Evolutionary conservation across 169 alveolate species (phyloP), one percentile per base, ranked within the genome.

Genomic region (Plasmodium fragile): DNA sequence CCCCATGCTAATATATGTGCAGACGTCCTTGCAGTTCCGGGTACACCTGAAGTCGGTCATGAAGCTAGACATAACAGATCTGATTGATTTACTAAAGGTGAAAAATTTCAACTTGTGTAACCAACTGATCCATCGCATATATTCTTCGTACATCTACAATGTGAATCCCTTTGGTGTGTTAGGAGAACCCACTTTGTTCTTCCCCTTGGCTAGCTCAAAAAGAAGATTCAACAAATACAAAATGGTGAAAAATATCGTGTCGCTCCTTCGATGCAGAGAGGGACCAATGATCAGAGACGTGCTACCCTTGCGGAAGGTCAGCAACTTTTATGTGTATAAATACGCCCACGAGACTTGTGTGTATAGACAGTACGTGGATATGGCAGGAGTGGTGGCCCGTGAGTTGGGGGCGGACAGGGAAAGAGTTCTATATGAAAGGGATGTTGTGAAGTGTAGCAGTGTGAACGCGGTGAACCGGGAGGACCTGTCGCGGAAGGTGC

Each of bases 101-200:
- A 53, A 75, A 70, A 87, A 87, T 43, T 77, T 34, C n/a, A 87
- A 87, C 32, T 10, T 87, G 39, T 75, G 93, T 22, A 87, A 87
- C 69, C 28, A 77, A 11, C 81, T 87, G 30, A 87, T 87, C 36
- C 93, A 87, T 53, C 75, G 87, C 55, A 87, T 87, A 30, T 53
- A 8, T 77, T 77, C 93, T 5, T 87, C 82, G 71, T 75, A 75
- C 71, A 39, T 34, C 70, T 87, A 87, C 16, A 30, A 87, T 39
- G 45, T 87, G 5, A 87, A 87, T 39, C 1, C 87, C 10, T 87
- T 87, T 25, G 55, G n/a, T 32, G 53, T 71, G 3, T 32, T 87
- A 75, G 65, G 69, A 16, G 93, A 87, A 39, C 53, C 85, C 6
- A 52, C 45, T 11, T 59, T 87, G 81, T 87, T 77, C 70, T 77